Evolutionary conservation across 768 basidiomycete genomes (phyloP), one percentile per base, ranked within the genome.

Genomic region (Lactifluus subvellereus): DNA sequence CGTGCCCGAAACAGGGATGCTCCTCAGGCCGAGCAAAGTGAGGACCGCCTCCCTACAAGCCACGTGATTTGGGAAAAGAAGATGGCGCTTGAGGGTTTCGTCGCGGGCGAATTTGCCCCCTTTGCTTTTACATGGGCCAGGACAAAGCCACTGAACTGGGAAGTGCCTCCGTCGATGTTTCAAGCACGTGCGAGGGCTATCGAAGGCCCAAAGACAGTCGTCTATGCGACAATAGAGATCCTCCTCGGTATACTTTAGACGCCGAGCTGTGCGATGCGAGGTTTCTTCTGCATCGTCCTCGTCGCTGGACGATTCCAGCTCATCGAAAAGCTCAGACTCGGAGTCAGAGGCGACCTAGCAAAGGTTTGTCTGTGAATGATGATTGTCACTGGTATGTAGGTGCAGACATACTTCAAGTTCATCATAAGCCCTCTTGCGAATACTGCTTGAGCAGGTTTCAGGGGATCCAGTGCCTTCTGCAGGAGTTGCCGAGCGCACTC

Each of bases 181-280:
- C 32, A 22, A 38, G 20, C 54, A 51, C 6, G 20, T 43, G 30
- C 38, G 54, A 14, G 54, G 48, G 30, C 43, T 32, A 6, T 27
- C 20, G 22, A 61, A 61, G 20, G 48, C 32, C 54, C 54, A 37
- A 16, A 51, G 54, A 40, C 54, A 57, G 40, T 20, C 32, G 16
- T 35, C 54, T 22, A 61, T 49, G 18, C 54, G 60, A 48, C 60
- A 61, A 48, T 61, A 56, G 9, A 57, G 40, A 49, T 61, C 60
- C 54, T 35, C 33, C 30, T 61, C 49, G 1, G 30, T 42, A 49
- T 50, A 43, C 38, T 32, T 51, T 6, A 40, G 2, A 38, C 54
- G 60, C 20, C 11, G 40, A 32, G 11, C 9, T 5, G 49, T 9
- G 11, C n/a, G 22, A 4, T 50, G 16, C 18, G 3, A 5, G 1